Evolutionary conservation across 805 yeast species (phyloP).

Genomic region (Kazachstania bromeliacearum): DNA sequence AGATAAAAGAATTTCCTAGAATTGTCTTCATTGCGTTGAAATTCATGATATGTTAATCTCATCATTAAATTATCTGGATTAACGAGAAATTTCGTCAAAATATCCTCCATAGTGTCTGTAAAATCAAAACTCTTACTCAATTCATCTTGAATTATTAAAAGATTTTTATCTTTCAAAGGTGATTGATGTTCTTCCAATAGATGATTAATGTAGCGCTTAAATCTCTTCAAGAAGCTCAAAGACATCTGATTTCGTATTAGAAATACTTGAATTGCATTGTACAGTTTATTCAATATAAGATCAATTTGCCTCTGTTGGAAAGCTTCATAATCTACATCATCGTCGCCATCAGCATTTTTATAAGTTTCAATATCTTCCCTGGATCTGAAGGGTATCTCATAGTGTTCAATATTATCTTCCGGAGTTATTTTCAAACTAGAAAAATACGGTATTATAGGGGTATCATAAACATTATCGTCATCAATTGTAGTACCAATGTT

Average conservation of each 20-base stretch:
- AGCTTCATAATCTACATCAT: neutral
- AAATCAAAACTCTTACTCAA: slow-evolving; percentile 13
- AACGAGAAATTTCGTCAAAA: slow-evolving; percentile 13
- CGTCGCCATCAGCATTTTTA: neutral
- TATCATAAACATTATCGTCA: neutral
- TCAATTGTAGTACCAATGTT: neutral
- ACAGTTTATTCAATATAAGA: slow-evolving; percentile 12
- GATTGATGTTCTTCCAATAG: slow-evolving; percentile 13
- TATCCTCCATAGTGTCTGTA: slow-evolving; percentile 12
- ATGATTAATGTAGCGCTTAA: slow-evolving; percentile 14
- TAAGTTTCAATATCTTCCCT: neutral
- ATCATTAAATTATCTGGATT: slow-evolving; percentile 19
- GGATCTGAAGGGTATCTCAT: neutral
- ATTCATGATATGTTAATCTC: slow-evolving; percentile 18
- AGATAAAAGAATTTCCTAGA: slow-evolving; percentile 8
- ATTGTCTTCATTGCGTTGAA: slow-evolving; percentile 5
- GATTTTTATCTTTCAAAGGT: slow-evolving; percentile 17
- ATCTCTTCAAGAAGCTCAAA: slow-evolving; percentile 19
- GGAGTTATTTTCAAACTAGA: neutral
- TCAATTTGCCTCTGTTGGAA: slow-evolving; percentile 2
- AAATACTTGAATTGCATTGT: slow-evolving; percentile 19
- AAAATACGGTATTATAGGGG: neutral
- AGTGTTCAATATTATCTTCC: too few species aligned
- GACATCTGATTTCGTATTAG: slow-evolving; percentile 19
- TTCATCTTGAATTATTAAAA: slow-evolving; percentile 16